Conservation (phyloP, 2,329 filamentous ascomycete species). For the Penicillium polonicum region DNA sequence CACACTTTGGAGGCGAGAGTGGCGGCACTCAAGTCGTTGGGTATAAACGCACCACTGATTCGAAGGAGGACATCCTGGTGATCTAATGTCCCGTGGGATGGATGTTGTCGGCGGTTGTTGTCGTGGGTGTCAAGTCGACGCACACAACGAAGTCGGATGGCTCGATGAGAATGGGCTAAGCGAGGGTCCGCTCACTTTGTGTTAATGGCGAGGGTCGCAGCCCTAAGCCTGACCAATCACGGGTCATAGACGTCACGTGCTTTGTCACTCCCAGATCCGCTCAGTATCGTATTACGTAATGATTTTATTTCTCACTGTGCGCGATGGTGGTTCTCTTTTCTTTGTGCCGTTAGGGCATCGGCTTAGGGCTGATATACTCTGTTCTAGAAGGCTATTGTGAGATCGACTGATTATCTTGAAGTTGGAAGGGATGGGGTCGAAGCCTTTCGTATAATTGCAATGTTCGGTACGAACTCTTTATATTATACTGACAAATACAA, state of each 20-base stretch:
- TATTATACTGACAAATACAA: neutral
- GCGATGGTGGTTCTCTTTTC: neutral
- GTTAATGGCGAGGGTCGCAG: conserved; percentile 38
- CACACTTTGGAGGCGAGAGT: conserved; percentile 16
- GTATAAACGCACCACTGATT: conserved; percentile 60
- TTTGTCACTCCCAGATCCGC: neutral
- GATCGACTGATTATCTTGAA: neutral
- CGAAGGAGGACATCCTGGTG: conserved; percentile 64
- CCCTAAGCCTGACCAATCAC: conserved; percentile 39
- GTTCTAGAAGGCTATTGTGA: conserved; percentile 18
- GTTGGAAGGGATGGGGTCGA: neutral
- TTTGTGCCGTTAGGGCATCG: conserved; percentile 20
- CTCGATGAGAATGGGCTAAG: conserved; percentile 41
- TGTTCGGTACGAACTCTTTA: neutral
- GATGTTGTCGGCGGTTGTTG: conserved; percentile 49
- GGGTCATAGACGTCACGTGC: neutral
- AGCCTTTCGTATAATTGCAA: neutral
- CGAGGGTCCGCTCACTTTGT: conserved; percentile 39
- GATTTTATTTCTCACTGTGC: conserved; percentile 3
- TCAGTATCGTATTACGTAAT: conserved; percentile 2
- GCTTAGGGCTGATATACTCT: conserved; percentile 20
- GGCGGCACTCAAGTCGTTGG: conserved; percentile 12
- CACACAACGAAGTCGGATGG: conserved; percentile 45
- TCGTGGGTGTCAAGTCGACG: conserved; percentile 47
- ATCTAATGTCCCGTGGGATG: conserved; percentile 44